A percentile compares a stretch with the other conserved stretches of the same genome.
phyloP scores from a whole-genome alignment of 2,329 filamentous ascomycete genomes.

The Pseudodiploospora longispora region DNA sequence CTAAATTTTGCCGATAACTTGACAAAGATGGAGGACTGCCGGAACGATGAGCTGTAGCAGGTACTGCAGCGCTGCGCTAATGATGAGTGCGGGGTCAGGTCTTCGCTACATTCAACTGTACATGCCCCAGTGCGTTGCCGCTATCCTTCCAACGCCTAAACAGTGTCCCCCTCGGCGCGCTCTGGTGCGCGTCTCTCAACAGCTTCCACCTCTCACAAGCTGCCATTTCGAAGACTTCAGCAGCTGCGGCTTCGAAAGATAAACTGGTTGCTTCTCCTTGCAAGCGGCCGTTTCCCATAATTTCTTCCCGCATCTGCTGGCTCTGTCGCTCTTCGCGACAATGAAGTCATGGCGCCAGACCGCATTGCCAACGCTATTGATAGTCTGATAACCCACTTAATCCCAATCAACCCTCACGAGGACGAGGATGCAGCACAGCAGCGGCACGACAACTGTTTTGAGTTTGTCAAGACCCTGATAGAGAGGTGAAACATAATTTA shows the following conservation, averaged over 20 bases:
- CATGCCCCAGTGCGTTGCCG: not conserved
- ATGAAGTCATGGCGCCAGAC: slow-evolving; percentile 51
- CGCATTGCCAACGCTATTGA: slow-evolving; percentile 74
- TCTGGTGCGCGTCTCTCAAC: slow-evolving; percentile 3
- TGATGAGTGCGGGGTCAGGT: not conserved
- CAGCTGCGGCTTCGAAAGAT: not conserved
- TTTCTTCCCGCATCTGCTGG: not conserved
- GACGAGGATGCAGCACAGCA: slow-evolving; percentile 60
- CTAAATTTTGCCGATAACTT: slow-evolving; percentile 21
- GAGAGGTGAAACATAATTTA: slow-evolving; percentile 34
- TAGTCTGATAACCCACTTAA: slow-evolving; percentile 66
- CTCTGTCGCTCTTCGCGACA: slow-evolving; percentile 21
- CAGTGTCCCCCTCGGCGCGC: not conserved
- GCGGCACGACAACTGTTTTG: slow-evolving; percentile 56
- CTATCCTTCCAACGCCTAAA: slow-evolving; percentile 6
- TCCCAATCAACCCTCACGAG: slow-evolving; percentile 57
- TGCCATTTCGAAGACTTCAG: not conserved
- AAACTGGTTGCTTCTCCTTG: too few species aligned
- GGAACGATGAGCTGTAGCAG: slow-evolving; percentile 15
- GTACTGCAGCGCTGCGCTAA: slow-evolving; percentile 9
- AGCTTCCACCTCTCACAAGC: slow-evolving; percentile 1
- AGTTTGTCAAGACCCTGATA: slow-evolving; percentile 42
- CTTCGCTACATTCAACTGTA: slow-evolving; percentile 1
- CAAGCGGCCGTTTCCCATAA: not conserved
- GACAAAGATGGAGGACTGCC: slow-evolving; percentile 11